Base-by-base conservation (phyloP, 768 basidiomycete genomes). In the Trichaptum fuscoviolaceum region DNA sequence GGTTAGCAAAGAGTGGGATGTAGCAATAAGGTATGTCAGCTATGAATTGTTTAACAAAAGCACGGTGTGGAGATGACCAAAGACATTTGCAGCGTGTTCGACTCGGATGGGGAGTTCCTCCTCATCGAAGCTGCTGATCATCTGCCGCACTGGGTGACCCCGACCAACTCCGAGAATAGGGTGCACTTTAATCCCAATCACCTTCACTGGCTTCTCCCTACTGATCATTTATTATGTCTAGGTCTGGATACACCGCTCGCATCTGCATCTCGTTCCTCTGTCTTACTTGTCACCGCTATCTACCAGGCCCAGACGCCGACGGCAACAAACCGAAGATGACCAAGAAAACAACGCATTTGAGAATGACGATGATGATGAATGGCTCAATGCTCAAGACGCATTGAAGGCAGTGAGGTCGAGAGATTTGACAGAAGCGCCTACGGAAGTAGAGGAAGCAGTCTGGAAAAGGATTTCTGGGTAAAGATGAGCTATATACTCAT, bases 91-190 rank as follows among this genome's bases (percentile, higher is more conserved):
- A 91, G 90, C 70, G 84, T 90, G 15, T 88, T 85, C 67, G 97
- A 99, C 78, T 90, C 91, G 5, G 96, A 98, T 76, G 97, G 97
- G 27, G 93, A 99, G 71, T 98, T 99, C 73, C 78, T 99, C 59
- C 83, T 99, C 65, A 99, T 99, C 67, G 97, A 99, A 78, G 96
- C 95, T 3, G 97, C 97, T 24, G 91, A 97, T 63, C 84, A 81
- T 30, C 79, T 99, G 17, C 96, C 96, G 18, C 78, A 82, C 5
- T 99, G 96, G 97, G 88, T 97, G 60, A 91, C 89, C 30, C 97
- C 96, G 17, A 82, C 88, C 35, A 98, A 96, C 75, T 88, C 94
- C 62, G 88, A 90, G 76, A 96, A 99, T 79, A 88, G 97, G 82
- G 95, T 96, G 79, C 80, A 92, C 82, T 71, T 67, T 70, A 65